Conservation (phyloP, 139 green algal species). For the Mesostigma viride region DNA sequence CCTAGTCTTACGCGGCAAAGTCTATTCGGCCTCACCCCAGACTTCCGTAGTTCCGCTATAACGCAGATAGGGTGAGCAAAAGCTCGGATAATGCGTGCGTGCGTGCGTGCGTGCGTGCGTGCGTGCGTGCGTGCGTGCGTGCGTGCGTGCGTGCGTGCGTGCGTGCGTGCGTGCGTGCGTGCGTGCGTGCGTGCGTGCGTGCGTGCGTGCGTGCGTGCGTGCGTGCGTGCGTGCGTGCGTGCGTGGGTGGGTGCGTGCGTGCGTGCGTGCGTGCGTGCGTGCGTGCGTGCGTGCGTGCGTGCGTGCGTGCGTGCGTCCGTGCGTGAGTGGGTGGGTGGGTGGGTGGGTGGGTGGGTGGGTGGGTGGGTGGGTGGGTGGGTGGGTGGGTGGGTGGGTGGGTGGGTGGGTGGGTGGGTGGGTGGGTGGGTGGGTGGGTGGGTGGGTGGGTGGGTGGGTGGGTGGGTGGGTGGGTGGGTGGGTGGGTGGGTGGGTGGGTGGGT, state of each 20-base stretch:
- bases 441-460: not conserved
- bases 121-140: constrained; percentile 6
- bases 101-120: constrained; percentile 13
- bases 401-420: not conserved
- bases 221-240: not conserved
- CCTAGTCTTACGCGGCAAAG: too few species aligned
- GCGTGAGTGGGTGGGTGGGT: not conserved
- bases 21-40: too few species aligned
- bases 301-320: not conserved
- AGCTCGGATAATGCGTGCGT: too few species aligned
- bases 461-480: not conserved
- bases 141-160: not conserved
- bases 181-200: constrained; percentile 3
- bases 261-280: not conserved
- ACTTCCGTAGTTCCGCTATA: too few species aligned
- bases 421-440: too few species aligned
- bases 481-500: not conserved
- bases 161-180: not conserved
- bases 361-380: constrained; percentile 5
- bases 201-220: not conserved
- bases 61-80: too few species aligned
- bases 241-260: not conserved
- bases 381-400: not conserved
- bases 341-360: constrained; percentile 7
- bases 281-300: constrained; percentile 1